Base-by-base conservation (phyloP, 495 filamentous ascomycete genomes). In the Clavariopsis aquatica region DNA sequence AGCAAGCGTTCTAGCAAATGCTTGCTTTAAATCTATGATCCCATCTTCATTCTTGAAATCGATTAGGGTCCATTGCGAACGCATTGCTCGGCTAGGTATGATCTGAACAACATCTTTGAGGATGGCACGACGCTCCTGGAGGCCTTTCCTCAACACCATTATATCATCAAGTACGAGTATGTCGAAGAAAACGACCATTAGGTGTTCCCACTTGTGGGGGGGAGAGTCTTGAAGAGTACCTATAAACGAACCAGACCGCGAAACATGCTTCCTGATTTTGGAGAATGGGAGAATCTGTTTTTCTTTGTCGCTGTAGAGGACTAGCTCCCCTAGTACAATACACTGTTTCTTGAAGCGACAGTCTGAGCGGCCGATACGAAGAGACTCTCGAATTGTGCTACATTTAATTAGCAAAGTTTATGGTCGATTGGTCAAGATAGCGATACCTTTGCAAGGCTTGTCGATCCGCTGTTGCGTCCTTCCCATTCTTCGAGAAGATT, bases 401-500 rank as follows among this genome's bases (percentile, higher is more conserved):
- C 6, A 36, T 36, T 36, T 6, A 6, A 13, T 36, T 13, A 36
- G 31, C 13, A 36, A 6, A 6, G 31, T 13, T 36, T 13, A 6
- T 6, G 6, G 13, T 36, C 31, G 31, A 36, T 6, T 36, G 13
- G 6, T 36, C 31, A 36, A 6, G 31, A 13, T 36, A 13, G 31
- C 6, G 6, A 36, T 36, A 36, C 31, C 13, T 36, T 6, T 90
- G 83, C 19, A 94, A 74, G 9, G 77, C 80, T 23, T 70, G 70
- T 27, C 89, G 82, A 73, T 95, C 92, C 49, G 73, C 54, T 0
- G 91, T 96, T 8, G 91, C 93, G 64, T 96, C 90, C 69, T 93
- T 93, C 38, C 92, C 91, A 63, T 90, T 93, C 74, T 96, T 96
- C 9, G 90, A 94, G 71, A 95, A 95, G 27, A 96, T 90, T 49